These are phyloP conservation scores for Cyclotella baltica DNA, from an alignment of 108 stramenopile species.

Conservation along the genomic window DNA sequence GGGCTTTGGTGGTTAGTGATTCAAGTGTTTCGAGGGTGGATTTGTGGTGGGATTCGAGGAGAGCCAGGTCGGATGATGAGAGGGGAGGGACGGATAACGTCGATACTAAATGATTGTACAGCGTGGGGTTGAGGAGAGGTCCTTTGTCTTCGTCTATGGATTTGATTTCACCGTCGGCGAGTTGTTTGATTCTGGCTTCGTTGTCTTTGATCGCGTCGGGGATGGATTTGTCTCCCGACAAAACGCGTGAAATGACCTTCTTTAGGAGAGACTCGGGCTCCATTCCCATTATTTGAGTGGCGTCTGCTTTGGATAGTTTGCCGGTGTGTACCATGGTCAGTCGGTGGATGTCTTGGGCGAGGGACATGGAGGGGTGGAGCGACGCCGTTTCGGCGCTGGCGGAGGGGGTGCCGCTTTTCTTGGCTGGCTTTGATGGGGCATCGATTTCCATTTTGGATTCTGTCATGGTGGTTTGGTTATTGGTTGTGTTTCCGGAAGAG, in stretches of 20 bases:
- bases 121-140: conserved; percentile 72
- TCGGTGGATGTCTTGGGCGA: conserved; percentile 79
- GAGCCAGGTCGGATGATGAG: conserved; percentile 51
- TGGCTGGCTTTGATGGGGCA: conserved; percentile 18
- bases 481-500: not conserved
- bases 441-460: conserved; percentile 55
- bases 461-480: not conserved
- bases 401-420: conserved; percentile 26
- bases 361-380: conserved; percentile 76
- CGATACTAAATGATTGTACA: conserved; percentile 62
- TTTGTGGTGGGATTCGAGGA: conserved; percentile 55
- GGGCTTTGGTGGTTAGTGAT: conserved; percentile 74
- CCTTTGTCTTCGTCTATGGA: conserved; percentile 12
- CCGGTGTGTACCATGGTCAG: conserved; percentile 52
- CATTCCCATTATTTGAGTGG: conserved; percentile 29
- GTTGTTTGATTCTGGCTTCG: not conserved
- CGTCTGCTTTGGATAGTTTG: conserved; percentile 35
- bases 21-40: conserved; percentile 57
- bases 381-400: conserved; percentile 81
- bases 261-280: conserved; percentile 46
- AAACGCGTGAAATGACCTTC: conserved; percentile 59
- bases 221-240: conserved; percentile 41
- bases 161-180: not conserved
- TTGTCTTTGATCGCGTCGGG: conserved; percentile 35
- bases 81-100: conserved; percentile 29